A percentile compares a stretch with the other conserved stretches of the same genome.
Evolutionary conservation across 2,329 filamentous ascomycete species (phyloP).

Genomic region (Xylaria sp.): DNA sequence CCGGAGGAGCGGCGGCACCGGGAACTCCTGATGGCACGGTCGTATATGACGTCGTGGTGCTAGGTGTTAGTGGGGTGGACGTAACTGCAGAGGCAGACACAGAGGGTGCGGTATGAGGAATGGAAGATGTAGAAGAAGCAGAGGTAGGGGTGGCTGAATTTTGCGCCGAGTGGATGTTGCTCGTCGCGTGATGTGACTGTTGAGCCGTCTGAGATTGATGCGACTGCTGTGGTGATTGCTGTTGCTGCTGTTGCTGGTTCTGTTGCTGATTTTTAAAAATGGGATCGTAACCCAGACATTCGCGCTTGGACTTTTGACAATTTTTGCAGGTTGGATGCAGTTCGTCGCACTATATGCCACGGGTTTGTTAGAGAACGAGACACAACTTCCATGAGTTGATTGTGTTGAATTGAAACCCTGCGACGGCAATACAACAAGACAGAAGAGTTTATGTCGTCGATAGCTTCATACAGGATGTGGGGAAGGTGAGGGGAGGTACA

Average conservation of each 20-base stretch:
- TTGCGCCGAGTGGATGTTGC: constrained; percentile 75
- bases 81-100: constrained; percentile 33
- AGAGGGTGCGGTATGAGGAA: constrained; percentile 46
- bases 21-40: constrained; percentile 47
- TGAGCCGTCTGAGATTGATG: constrained; percentile 57
- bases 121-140: constrained; percentile 45
- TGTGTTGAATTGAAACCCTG: constrained; percentile 6
- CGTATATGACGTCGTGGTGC: constrained; percentile 45
- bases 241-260: constrained; percentile 59
- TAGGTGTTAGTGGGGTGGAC: constrained; percentile 40
- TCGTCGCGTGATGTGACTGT: constrained; percentile 65
- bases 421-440: neutral
- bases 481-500: constrained; percentile 19
- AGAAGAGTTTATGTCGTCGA: constrained; percentile 22
- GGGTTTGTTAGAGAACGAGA: constrained; percentile 23
- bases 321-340: constrained; percentile 91
- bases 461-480: constrained; percentile 30
- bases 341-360: constrained; percentile 84
- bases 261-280: constrained; percentile 77
- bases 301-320: constrained; percentile 88
- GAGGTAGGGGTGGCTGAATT: constrained; percentile 54
- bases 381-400: constrained; percentile 11
- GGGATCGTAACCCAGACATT: constrained; percentile 87
- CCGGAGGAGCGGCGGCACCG: constrained; percentile 42
- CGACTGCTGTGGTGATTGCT: constrained; percentile 60